Base-by-base conservation (phyloP, 23 red algal species). In the Chondrus crispus region DNA sequence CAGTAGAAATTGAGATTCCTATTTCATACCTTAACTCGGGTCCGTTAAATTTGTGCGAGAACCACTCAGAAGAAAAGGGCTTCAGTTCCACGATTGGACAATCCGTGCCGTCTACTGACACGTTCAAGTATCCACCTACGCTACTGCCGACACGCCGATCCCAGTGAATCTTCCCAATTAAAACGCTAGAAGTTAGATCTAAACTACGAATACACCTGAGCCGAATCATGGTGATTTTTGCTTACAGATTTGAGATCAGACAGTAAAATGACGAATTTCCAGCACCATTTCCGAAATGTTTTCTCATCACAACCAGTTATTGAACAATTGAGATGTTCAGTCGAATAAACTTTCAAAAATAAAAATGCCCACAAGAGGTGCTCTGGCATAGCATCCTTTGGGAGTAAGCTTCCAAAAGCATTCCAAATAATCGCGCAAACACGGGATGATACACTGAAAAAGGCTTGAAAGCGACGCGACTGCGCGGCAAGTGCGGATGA, bases 111-210 rank as follows among this genome's bases (percentile, higher is more conserved):
- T 40, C 71, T 24, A 77, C 48, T 42, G 71, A 84, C 40, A 84
- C 5, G 13, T 38, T 26, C 19, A 62, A 54, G n/a, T n/a, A n/a
- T n/a, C n/a, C n/a, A n/a, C n/a, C n/a, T n/a, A n/a, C n/a, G n/a
- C n/a, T n/a, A n/a, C n/a, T n/a, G n/a, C n/a, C n/a, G n/a, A n/a
- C n/a, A n/a, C n/a, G n/a, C n/a, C n/a, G n/a, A n/a, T n/a, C n/a
- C n/a, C n/a, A n/a, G n/a, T n/a, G n/a, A n/a, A n/a, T n/a, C n/a
- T n/a, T n/a, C n/a, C n/a, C n/a, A n/a, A n/a, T n/a, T n/a, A n/a
- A n/a, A n/a, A n/a, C n/a, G n/a, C n/a, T n/a, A 77, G 44, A 77
- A 77, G 28, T 77, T 72, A 77, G 2, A 77, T 35, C 22, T 77
- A 48, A 77, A 77, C 28, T 39, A 77, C 9, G 0, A 77, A 1